phyloP scores from a whole-genome alignment of 306 rosid genomes.

The Gastrolobium bilobum region DNA sequence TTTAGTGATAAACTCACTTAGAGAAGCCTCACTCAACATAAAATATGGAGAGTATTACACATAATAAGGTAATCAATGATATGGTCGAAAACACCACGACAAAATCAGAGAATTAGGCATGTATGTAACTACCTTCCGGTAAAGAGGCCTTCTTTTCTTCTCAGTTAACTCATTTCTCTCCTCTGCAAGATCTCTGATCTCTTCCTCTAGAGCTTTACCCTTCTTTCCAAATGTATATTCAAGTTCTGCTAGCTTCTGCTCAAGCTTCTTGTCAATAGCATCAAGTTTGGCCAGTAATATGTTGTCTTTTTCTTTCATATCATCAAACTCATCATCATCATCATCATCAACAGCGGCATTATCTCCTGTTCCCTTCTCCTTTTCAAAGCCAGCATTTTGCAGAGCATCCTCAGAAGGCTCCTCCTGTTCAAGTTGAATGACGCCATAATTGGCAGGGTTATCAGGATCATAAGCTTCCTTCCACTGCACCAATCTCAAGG shows the following conservation, averaged over 20 bases:
- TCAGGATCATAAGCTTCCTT: slow-evolving; percentile 92
- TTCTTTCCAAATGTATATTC: slow-evolving; percentile 92
- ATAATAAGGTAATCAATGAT: slow-evolving; percentile 3
- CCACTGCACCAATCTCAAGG: slow-evolving; percentile 85
- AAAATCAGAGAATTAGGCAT: slow-evolving; percentile 18
- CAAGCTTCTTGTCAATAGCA: slow-evolving; percentile 85
- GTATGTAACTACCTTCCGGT: slow-evolving; percentile 66
- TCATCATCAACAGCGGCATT: slow-evolving; percentile 65
- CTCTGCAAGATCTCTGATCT: slow-evolving; percentile 93
- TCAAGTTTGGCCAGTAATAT: slow-evolving; percentile 79
- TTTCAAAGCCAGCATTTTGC: slow-evolving; percentile 67
- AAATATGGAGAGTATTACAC: background rate
- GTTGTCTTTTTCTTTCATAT: slow-evolving; percentile 91
- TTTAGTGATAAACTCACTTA: background rate
- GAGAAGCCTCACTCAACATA: background rate
- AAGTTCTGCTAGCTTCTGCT: slow-evolving; percentile 85
- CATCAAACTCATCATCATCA: slow-evolving; percentile 82
- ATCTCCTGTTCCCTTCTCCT: slow-evolving; percentile 56
- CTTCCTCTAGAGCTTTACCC: slow-evolving; percentile 93
- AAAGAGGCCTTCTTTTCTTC: slow-evolving; percentile 87
- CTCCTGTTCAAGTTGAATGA: slow-evolving; percentile 64
- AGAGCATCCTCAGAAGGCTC: slow-evolving; percentile 59
- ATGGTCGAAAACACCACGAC: slow-evolving; percentile 27
- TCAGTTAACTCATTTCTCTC: slow-evolving; percentile 92
- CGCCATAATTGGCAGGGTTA: slow-evolving; percentile 81